Evolutionary conservation across 768 basidiomycete species (phyloP).

Genomic region (Naganishia onofrii): DNA sequence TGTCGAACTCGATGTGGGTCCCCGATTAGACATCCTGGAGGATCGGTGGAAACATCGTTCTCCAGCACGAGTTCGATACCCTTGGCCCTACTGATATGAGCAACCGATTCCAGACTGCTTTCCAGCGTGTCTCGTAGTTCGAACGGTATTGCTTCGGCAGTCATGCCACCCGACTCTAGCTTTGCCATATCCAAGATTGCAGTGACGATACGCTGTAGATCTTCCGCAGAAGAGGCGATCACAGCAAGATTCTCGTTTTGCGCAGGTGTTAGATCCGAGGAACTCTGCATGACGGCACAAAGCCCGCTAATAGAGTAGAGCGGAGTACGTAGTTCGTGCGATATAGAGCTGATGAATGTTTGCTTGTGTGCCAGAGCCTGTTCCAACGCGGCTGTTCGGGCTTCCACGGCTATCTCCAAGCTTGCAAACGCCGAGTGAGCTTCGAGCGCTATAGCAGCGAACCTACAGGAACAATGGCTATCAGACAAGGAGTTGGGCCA

Average conservation of each 20-base stretch:
- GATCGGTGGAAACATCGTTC: constrained; percentile 37
- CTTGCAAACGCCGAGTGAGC: constrained; percentile 12
- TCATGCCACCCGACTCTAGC: constrained; percentile 36
- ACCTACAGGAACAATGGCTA: constrained; percentile 1
- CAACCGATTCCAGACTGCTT: constrained; percentile 40
- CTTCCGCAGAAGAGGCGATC: constrained; percentile 39
- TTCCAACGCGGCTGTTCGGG: constrained; percentile 26
- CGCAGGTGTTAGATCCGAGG: constrained; percentile 37
- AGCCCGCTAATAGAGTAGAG: constrained; percentile 38
- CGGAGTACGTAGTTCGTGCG: constrained; percentile 45
- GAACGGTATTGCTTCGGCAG: constrained; percentile 43
- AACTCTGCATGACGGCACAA: constrained; percentile 41
- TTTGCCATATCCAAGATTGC: constrained; percentile 40
- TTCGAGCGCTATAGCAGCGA: constrained; percentile 31
- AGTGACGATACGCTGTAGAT: constrained; percentile 44
- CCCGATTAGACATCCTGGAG: constrained; percentile 36
- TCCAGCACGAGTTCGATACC: constrained; percentile 41
- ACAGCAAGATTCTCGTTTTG: constrained; percentile 42
- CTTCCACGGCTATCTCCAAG: constrained; percentile 20
- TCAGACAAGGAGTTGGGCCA: not conserved
- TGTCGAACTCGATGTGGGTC: constrained; percentile 46
- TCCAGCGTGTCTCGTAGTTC: constrained; percentile 42
- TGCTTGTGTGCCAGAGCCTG: constrained; percentile 23
- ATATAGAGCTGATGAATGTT: constrained; percentile 33
- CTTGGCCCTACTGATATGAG: constrained; percentile 39